A percentile compares a stretch with the other conserved stretches of the same genome.
These are phyloP conservation scores for Candida manassasensis DNA, from an alignment of 805 yeast genomes.

Conservation along the genomic window DNA sequence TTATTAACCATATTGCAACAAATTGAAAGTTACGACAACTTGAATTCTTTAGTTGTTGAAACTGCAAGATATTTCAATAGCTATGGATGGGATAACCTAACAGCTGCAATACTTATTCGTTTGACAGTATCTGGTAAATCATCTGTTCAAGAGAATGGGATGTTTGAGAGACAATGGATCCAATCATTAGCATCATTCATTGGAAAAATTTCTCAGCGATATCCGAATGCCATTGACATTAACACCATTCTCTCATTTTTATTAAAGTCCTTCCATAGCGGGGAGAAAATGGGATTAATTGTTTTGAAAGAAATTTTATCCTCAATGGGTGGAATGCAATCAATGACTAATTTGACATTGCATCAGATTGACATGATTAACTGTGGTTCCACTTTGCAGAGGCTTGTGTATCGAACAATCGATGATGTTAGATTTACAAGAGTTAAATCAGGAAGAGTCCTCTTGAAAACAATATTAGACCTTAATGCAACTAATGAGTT, in stretches of 20 bases:
- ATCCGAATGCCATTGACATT: slow-evolving; percentile 52
- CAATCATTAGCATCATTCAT: slow-evolving; percentile 76
- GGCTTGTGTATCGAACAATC: slow-evolving; percentile 52
- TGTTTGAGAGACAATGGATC: slow-evolving; percentile 79
- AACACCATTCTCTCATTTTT: slow-evolving; percentile 57
- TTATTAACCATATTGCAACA: slow-evolving; percentile 69
- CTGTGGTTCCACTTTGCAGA: slow-evolving; percentile 56
- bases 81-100: slow-evolving; percentile 82
- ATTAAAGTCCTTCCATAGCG: slow-evolving; percentile 56
- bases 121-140: slow-evolving; percentile 61
- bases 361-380: slow-evolving; percentile 63
- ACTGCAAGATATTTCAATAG: slow-evolving; percentile 70
- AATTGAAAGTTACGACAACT: slow-evolving; percentile 87
- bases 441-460: slow-evolving; percentile 41
- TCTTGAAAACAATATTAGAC: slow-evolving; percentile 43
- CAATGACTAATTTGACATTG: slow-evolving; percentile 60
- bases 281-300: slow-evolving; percentile 56
- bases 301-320: slow-evolving; percentile 63
- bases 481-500: slow-evolving; percentile 53
- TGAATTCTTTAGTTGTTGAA: slow-evolving; percentile 71
- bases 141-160: slow-evolving; percentile 70
- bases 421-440: slow-evolving; percentile 53
- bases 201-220: slow-evolving; percentile 60
- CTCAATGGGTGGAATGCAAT: slow-evolving; percentile 76
- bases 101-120: slow-evolving; percentile 66